Percentiles rank a stretch among this genome's conserved stretches.
phyloP scores from a whole-genome alignment of 2,329 filamentous ascomycete genomes.

The Alternaria gansuensis region DNA sequence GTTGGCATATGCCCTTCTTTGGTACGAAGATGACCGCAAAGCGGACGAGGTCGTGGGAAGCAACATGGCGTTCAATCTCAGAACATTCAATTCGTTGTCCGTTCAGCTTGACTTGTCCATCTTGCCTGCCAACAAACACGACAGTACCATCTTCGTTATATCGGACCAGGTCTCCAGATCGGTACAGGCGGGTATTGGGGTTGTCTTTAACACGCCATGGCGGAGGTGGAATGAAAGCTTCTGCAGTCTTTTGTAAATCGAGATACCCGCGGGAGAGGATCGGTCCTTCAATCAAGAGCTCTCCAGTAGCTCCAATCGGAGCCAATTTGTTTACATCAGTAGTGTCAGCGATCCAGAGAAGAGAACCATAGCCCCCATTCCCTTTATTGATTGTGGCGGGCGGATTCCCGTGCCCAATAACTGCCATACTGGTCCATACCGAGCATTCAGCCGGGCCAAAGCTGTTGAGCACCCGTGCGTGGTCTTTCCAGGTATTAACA shows the following conservation, averaged over 20 bases:
- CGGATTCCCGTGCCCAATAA: slow-evolving; percentile 28
- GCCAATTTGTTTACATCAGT: slow-evolving; percentile 20
- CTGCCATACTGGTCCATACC: slow-evolving; percentile 19
- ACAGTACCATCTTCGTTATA: slow-evolving; percentile 5
- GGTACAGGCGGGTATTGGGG: not conserved
- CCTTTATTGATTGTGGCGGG: not conserved
- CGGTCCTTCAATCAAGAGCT: slow-evolving; percentile 66
- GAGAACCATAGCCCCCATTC: too few relatives aligned
- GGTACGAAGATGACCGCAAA: slow-evolving; percentile 1
- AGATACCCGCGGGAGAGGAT: slow-evolving; percentile 43
- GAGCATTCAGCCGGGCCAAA: slow-evolving; percentile 14
- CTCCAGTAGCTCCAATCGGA: slow-evolving; percentile 40
- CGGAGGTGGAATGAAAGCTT: slow-evolving; percentile 5
- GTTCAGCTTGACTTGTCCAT: slow-evolving; percentile 6
- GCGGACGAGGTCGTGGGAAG: not conserved
- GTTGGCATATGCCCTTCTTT: not conserved
- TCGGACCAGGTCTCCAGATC: slow-evolving; percentile 3
- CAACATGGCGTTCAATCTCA: slow-evolving; percentile 3
- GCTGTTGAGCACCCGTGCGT: slow-evolving; percentile 31
- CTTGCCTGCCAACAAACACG: slow-evolving; percentile 2
- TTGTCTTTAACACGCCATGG: not conserved
- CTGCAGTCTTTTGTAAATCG: slow-evolving; percentile 1
- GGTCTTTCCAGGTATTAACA: slow-evolving; percentile 28
- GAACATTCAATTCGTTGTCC: slow-evolving; percentile 2
- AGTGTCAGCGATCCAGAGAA: slow-evolving; percentile 35